phyloP scores from a whole-genome alignment of 768 basidiomycete genomes.

The Boletus subcaerulescens region DNA sequence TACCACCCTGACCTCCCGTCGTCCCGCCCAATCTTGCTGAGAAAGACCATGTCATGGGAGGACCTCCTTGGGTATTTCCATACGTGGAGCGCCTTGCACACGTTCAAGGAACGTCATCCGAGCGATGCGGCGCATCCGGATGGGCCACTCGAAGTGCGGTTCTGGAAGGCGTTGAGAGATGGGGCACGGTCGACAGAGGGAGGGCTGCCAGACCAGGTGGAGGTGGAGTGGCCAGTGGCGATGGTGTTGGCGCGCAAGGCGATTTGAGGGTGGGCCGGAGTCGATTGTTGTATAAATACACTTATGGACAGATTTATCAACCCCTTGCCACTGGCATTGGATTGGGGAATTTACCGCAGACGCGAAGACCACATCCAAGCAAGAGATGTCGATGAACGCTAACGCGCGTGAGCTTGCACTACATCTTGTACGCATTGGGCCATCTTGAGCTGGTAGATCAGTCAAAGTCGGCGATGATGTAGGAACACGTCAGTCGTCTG shows the following conservation, averaged over 20 bases:
- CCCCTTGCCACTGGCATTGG: too few relatives aligned
- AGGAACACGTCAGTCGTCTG: too few relatives aligned
- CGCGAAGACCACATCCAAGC: too few relatives aligned
- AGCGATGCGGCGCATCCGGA: constrained; percentile 47
- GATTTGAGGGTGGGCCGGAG: background rate
- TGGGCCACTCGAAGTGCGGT: constrained; percentile 64
- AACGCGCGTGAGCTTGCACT: too few relatives aligned
- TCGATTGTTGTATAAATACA: too few relatives aligned
- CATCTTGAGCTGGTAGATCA: too few relatives aligned
- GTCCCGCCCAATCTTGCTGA: constrained; percentile 44
- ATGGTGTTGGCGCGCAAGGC: constrained; percentile 19
- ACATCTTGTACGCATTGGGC: too few relatives aligned
- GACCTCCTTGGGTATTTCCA: constrained; percentile 65
- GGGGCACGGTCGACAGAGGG: constrained; percentile 8
- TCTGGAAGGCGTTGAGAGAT: constrained; percentile 54
- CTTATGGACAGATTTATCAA: too few relatives aligned
- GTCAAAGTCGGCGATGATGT: too few relatives aligned
- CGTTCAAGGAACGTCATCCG: constrained; percentile 61
- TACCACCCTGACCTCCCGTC: background rate
- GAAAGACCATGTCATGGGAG: constrained; percentile 59
- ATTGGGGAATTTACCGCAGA: too few relatives aligned
- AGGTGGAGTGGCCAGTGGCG: constrained; percentile 41
- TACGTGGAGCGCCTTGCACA: constrained; percentile 69
- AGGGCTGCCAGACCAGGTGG: constrained; percentile 26
- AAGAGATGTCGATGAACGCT: too few relatives aligned